These are phyloP conservation scores for Candida schatavii DNA, from an alignment of 805 yeast species.

Conservation along the genomic window DNA sequence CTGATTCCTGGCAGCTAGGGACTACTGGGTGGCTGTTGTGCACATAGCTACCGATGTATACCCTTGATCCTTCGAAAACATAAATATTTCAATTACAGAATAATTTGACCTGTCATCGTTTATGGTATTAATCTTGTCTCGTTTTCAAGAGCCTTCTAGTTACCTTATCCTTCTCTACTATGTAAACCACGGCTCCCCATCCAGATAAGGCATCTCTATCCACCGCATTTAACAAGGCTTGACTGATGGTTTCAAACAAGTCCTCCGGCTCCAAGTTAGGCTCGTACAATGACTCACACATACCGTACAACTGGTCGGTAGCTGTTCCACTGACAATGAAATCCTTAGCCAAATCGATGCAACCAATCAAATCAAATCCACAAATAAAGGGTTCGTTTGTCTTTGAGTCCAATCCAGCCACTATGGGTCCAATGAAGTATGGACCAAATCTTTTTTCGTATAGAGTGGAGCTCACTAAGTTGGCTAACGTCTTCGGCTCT, in stretches of 20 bases:
- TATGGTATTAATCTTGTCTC: slow-evolving; percentile 96
- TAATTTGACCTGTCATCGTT: slow-evolving; percentile 9
- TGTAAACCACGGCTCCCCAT: slow-evolving; percentile 96
- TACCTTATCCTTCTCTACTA: slow-evolving; percentile 89
- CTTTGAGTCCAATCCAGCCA: slow-evolving; percentile 88
- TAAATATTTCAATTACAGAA: too few relatives aligned
- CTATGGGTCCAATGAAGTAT: slow-evolving; percentile 93
- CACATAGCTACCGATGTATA: too few relatives aligned
- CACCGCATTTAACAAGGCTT: slow-evolving; percentile 88
- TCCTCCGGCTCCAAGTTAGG: slow-evolving; percentile 93
- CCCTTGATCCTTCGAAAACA: too few relatives aligned
- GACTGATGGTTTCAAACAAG: slow-evolving; percentile 91
- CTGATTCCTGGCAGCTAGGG: too few relatives aligned
- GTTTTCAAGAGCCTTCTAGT: slow-evolving; percentile 84
- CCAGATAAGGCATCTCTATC: slow-evolving; percentile 98
- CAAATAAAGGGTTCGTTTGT: slow-evolving; percentile 86
- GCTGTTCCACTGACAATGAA: slow-evolving; percentile 97
- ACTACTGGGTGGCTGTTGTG: too few relatives aligned
- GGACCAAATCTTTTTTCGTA: slow-evolving; percentile 95
- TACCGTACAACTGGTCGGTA: slow-evolving; percentile 93
- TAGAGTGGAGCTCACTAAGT: slow-evolving; percentile 83
- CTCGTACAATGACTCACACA: slow-evolving; percentile 96
- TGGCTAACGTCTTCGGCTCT: slow-evolving; percentile 92
- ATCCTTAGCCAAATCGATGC: slow-evolving; percentile 92
- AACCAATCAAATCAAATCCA: slow-evolving; percentile 94